A percentile compares a stretch with the other conserved stretches of the same genome.
Conservation (phyloP, 2,329 filamentous ascomycete genomes). For the Apiospora arundinis region DNA sequence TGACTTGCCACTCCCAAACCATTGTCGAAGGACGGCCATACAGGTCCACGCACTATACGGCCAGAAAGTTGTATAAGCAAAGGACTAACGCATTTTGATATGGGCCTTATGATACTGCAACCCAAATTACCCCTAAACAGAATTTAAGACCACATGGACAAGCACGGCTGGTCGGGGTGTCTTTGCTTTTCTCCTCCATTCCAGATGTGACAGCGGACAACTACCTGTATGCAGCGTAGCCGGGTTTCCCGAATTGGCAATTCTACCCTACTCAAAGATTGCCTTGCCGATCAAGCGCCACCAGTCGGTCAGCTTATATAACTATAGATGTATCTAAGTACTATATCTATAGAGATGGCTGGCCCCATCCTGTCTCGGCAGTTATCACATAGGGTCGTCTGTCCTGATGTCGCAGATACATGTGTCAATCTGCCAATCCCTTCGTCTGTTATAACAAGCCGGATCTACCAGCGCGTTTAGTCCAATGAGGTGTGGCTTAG, state of each 20-base stretch:
- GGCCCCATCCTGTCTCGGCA: not conserved
- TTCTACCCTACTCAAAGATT: not conserved
- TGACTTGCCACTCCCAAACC: not conserved
- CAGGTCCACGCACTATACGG: not conserved
- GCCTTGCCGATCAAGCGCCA: not conserved
- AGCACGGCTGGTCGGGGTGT: not conserved
- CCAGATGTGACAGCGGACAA: slow-evolving; percentile 5
- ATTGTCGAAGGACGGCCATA: not conserved
- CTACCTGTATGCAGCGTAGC: not conserved
- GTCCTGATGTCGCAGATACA: not conserved
- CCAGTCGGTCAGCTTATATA: not conserved
- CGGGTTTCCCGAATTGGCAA: not conserved
- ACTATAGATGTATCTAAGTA: not conserved
- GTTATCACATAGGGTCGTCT: not conserved
- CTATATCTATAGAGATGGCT: not conserved
- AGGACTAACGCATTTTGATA: not conserved
- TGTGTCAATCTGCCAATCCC: not conserved
- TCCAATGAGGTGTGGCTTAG: not conserved
- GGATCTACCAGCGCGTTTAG: not conserved
- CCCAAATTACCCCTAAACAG: not conserved
- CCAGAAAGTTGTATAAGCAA: not conserved
- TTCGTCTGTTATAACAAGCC: not conserved
- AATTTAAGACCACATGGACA: slow-evolving; percentile 5
- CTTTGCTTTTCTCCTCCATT: not conserved
- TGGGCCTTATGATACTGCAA: not conserved